A percentile compares a stretch with the other conserved stretches of the same genome.
Evolutionary conservation across 208 protist genomes (phyloP).

Genomic region (Crithidia mellificae): DNA sequence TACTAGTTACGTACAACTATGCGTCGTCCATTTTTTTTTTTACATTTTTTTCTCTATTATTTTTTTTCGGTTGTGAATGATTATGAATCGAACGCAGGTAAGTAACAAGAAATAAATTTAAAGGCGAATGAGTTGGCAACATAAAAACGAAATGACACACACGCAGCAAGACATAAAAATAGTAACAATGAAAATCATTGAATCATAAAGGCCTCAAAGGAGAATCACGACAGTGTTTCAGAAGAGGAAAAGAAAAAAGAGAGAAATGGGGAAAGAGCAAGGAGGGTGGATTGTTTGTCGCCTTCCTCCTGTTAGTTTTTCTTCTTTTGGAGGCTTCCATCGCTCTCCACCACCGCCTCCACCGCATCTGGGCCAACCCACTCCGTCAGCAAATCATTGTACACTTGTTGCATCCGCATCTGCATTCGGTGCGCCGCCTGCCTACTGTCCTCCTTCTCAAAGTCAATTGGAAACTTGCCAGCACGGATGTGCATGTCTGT

Average conservation of each 20-base stretch:
- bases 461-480: slow-evolving; percentile 47
- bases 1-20: too few species aligned
- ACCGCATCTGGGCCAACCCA: slow-evolving; percentile 8
- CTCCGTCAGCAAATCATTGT: slow-evolving; percentile 35
- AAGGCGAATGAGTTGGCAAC: slow-evolving; percentile 3
- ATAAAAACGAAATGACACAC: not conserved
- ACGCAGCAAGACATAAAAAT: too few species aligned
- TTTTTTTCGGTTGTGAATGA: too few species aligned
- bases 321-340: not conserved
- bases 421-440: slow-evolving; percentile 44
- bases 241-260: not conserved
- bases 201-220: too few species aligned
- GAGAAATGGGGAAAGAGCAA: not conserved
- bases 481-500: slow-evolving; percentile 46
- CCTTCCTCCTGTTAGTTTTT: not conserved
- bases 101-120: too few species aligned
- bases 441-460: slow-evolving; percentile 41
- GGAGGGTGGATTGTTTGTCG: too few species aligned
- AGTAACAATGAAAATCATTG: not conserved
- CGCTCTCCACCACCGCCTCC: slow-evolving; percentile 22
- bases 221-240: too few species aligned
- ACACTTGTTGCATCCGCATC: slow-evolving; percentile 50
- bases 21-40: too few species aligned
- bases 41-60: too few species aligned
- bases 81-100: too few species aligned